Conservation (phyloP, 495 filamentous ascomycete species). For the Apodospora peruviana region DNA sequence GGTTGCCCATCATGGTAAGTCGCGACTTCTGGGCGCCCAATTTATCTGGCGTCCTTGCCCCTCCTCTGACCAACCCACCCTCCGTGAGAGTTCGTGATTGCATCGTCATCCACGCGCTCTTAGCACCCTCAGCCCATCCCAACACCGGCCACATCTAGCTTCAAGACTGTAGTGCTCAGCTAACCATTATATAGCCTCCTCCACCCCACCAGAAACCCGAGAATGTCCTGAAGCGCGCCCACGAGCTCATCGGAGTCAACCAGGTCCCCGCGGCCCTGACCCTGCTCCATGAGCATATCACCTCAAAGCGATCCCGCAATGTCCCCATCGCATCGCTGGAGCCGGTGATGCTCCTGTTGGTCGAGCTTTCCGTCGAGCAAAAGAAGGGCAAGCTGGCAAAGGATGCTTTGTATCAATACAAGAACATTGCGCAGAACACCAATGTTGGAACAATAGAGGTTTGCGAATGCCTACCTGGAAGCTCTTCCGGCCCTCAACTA, state of each 20-base stretch:
- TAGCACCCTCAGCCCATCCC: not conserved
- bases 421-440: constrained; percentile 98
- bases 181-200: constrained; percentile 66
- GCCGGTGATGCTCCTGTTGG: constrained; percentile 96
- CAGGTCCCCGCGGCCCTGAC: constrained; percentile 87
- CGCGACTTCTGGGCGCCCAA: not conserved
- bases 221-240: constrained; percentile 97
- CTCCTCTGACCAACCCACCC: constrained; percentile 8
- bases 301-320: constrained; percentile 93
- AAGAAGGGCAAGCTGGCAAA: constrained; percentile 97
- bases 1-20: constrained; percentile 39
- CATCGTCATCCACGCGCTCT: not conserved
- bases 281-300: constrained; percentile 98
- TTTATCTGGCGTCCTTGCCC: not conserved
- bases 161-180: too few relatives aligned
- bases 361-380: constrained; percentile 93
- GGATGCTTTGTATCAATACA: constrained; percentile 98
- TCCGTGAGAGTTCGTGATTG: constrained; percentile 1
- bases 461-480: constrained; percentile 5
- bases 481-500: too few relatives aligned
- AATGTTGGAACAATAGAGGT: constrained; percentile 98
- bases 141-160: too few relatives aligned
- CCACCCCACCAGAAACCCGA: constrained; percentile 95
- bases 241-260: constrained; percentile 96
- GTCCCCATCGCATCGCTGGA: constrained; percentile 94